These are phyloP conservation scores for Populus euphratica DNA, from an alignment of 345 rosid genomes.

Conservation along the genomic window DNA sequence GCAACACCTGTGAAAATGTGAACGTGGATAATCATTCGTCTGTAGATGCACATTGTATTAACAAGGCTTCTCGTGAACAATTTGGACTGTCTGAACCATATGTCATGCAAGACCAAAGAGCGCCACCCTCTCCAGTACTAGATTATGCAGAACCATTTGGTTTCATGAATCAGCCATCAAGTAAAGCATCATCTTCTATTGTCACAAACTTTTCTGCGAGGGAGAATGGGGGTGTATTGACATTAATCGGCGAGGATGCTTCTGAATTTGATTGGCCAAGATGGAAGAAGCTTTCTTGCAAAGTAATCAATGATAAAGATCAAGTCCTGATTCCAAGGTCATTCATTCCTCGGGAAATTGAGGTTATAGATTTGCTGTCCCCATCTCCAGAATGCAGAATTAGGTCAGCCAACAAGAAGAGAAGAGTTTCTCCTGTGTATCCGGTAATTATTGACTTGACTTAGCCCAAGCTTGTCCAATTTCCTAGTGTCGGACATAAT, in stretches of 20 bases:
- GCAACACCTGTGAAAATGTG: too few relatives aligned
- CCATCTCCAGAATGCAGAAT: slow-evolving; percentile 61
- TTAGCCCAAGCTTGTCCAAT: not conserved
- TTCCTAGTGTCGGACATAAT: not conserved
- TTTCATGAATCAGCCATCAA: not conserved
- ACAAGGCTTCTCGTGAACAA: slow-evolving; percentile 13
- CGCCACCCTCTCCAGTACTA: slow-evolving; percentile 5
- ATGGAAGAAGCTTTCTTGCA: not conserved
- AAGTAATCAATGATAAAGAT: slow-evolving; percentile 21
- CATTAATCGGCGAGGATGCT: not conserved
- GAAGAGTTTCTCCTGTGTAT: slow-evolving; percentile 26
- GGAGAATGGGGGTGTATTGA: slow-evolving; percentile 12
- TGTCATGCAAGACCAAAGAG: not conserved
- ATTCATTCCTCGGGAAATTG: slow-evolving; percentile 31
- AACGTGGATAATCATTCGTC: too few relatives aligned
- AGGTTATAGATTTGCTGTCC: slow-evolving; percentile 67
- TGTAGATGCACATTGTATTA: slow-evolving; percentile 8
- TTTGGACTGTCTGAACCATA: slow-evolving; percentile 10
- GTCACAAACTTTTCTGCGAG: slow-evolving; percentile 19
- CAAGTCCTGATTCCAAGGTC: too few relatives aligned
- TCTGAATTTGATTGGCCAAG: not conserved
- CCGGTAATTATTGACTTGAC: slow-evolving; percentile 76
- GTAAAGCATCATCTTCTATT: slow-evolving; percentile 16
- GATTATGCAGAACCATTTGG: slow-evolving; percentile 7
- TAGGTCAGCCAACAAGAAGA: slow-evolving; percentile 42